phyloP scores from a whole-genome alignment of 768 basidiomycete genomes.

The Lentinula edodes region DNA sequence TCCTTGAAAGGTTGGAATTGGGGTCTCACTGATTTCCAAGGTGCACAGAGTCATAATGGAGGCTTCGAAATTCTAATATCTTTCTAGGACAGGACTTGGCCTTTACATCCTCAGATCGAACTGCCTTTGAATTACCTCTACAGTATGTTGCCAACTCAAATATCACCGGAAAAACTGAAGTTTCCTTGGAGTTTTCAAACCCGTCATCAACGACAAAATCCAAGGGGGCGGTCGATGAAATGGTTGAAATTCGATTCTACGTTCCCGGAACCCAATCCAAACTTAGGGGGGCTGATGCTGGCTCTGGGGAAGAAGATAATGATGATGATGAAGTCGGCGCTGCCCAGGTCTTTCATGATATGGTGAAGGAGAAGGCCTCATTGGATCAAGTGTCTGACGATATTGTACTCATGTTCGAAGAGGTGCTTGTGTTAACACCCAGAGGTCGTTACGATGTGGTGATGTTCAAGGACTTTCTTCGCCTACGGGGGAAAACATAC shows the following conservation, averaged over 20 bases:
- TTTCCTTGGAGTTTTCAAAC: conserved; percentile 90
- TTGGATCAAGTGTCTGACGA: conserved; percentile 90
- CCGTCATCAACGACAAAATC: conserved; percentile 37
- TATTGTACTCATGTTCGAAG: conserved; percentile 90
- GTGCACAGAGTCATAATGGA: conserved; percentile 32
- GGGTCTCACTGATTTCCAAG: conserved; percentile 93
- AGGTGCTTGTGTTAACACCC: conserved; percentile 91
- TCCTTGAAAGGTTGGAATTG: conserved; percentile 98
- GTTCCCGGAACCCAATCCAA: conserved; percentile 78
- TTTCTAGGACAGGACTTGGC: conserved; percentile 82
- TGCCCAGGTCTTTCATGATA: conserved; percentile 95
- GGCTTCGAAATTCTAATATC: not conserved
- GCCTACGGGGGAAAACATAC: conserved; percentile 96
- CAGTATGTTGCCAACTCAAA: conserved; percentile 91
- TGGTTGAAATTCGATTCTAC: conserved; percentile 95
- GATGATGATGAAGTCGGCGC: conserved; percentile 82
- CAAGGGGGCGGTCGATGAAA: conserved; percentile 64
- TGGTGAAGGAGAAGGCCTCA: conserved; percentile 93
- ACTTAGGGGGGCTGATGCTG: conserved; percentile 62
- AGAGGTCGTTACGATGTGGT: conserved; percentile 97
- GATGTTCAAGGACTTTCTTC: conserved; percentile 92
- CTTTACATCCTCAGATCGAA: conserved; percentile 84
- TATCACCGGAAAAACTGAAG: conserved; percentile 94
- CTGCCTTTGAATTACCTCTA: conserved; percentile 86
- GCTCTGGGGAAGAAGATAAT: conserved; percentile 54